Evolutionary conservation across 805 yeast species (phyloP).

Genomic region (Pichia membranifaciens): DNA sequence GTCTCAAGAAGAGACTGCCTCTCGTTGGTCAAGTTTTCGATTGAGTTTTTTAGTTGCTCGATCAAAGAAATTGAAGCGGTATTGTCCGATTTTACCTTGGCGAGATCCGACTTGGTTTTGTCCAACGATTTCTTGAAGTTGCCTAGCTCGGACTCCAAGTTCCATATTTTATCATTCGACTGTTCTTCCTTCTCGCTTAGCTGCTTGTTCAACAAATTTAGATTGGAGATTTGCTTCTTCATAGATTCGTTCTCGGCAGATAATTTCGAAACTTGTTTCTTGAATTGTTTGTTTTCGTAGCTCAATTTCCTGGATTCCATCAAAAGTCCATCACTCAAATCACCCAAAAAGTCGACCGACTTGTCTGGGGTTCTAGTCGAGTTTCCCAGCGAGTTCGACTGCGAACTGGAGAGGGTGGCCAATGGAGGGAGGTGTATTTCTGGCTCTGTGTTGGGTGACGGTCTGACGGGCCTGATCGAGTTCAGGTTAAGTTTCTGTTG

Average conservation of each 20-base stretch:
- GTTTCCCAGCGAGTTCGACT: neutral
- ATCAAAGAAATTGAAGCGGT: constrained; percentile 20
- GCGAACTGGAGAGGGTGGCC: constrained; percentile 8
- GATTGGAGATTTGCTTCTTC: constrained; percentile 33
- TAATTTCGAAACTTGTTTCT: constrained; percentile 35
- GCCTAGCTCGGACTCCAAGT: constrained; percentile 47
- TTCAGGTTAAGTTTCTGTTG: constrained; percentile 27
- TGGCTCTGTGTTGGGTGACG: constrained; percentile 12
- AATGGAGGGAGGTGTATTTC: constrained; percentile 20
- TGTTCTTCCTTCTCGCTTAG: constrained; percentile 40
- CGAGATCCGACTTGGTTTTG: constrained; percentile 35
- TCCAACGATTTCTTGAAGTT: constrained; percentile 38
- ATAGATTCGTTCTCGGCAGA: constrained; percentile 37
- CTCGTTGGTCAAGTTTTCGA: constrained; percentile 41
- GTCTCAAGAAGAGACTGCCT: constrained; percentile 37
- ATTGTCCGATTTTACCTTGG: constrained; percentile 30
- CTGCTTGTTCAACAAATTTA: constrained; percentile 28
- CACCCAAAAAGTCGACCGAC: constrained; percentile 68
- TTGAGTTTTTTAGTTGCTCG: constrained; percentile 37
- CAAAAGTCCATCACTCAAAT: constrained; percentile 64
- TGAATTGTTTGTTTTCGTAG: constrained; percentile 52
- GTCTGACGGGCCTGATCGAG: constrained; percentile 6
- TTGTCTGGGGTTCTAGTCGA: constrained; percentile 24
- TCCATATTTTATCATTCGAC: constrained; percentile 63
- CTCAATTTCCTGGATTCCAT: constrained; percentile 65